Conservation (phyloP, 2,329 filamentous ascomycete genomes). For the Camptophora hylomeconis region DNA sequence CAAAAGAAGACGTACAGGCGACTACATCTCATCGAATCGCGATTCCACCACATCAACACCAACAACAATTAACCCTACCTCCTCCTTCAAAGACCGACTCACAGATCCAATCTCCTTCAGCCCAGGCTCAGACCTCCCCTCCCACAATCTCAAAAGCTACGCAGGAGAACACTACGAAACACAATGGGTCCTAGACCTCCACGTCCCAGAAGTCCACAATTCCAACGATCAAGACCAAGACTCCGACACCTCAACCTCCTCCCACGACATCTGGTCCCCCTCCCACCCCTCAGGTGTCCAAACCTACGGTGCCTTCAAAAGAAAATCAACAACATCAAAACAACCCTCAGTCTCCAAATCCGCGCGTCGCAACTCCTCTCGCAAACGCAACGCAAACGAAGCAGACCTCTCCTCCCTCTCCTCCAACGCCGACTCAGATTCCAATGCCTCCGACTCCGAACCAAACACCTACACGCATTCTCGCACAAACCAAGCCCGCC, state of each 20-base stretch:
- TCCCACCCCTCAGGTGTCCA: constrained; percentile 9
- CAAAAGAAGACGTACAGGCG: constrained; percentile 12
- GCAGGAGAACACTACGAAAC: constrained; percentile 9
- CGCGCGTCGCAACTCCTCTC: too few species aligned
- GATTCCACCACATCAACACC: too few species aligned
- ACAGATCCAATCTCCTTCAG: too few species aligned
- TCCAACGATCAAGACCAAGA: not conserved
- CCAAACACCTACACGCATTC: not conserved
- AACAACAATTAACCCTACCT: too few species aligned
- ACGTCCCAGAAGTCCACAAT: constrained; percentile 5
- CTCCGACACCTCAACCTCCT: too few species aligned
- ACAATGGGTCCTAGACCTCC: constrained; percentile 17
- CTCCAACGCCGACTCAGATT: constrained; percentile 3
- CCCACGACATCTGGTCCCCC: constrained; percentile 11
- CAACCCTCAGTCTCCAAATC: not conserved
- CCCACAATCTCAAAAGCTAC: constrained; percentile 4
- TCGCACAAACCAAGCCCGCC: constrained; percentile 16
- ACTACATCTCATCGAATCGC: too few species aligned
- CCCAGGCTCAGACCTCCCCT: constrained; percentile 3
- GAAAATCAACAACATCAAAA: constrained; percentile 4
- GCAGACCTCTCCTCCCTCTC: too few species aligned
- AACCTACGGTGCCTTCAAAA: constrained; percentile 14
- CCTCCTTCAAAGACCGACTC: too few species aligned
- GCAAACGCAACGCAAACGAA: too few species aligned
- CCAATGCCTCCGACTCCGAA: constrained; percentile 1